Evolutionary conservation across 2,329 filamentous ascomycete genomes (phyloP), one percentile per base, ranked within the genome.

Genomic region (Remersonia thermophila): DNA sequence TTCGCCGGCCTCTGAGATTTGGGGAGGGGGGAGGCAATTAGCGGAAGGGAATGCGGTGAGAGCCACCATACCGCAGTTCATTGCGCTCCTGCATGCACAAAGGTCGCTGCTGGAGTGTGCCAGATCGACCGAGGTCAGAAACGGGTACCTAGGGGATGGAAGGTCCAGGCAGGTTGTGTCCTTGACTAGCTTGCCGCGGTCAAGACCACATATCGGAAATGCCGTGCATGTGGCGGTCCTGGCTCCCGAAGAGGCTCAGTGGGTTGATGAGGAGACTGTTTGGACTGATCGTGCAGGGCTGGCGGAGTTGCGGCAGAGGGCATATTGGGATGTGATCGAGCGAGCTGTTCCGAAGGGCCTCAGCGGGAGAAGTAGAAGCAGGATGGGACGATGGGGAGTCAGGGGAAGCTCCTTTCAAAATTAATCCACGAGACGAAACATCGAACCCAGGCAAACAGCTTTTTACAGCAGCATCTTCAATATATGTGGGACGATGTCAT

Each of bases 1-100:
- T n/a, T n/a, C n/a, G n/a, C n/a, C n/a, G n/a, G 20, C 9, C 20
- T 6, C 5, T 9, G 20, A 23, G 5, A 23, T 23, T 23, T 9
- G 20, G 20, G 20, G 20, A 23, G 29, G 27, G 2, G 9, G 20
- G 2, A 32, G 30, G n/a, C n/a, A n/a, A 8, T 17, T 44, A 7
- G 44, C 35, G 1, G 42, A 43, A 9, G 46, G 36, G 4, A 35
- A 45, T 15, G 46, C 39, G 4, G 34, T 48, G 11, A 32, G 41
- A 18, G 46, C 46, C 1, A 48, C 46, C 2, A 40, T 47, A 3
- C 44, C 46, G 18, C 46, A 48, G 33, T 46, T 47, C 28, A 30
- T 48, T 10, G 44, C 46, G 5, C 36, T 48, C 18, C 38, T 48
- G 16, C 45, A 47, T 13, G 38, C 42, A 7, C 34, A 37, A 14